These are phyloP conservation scores for Ceratobasidium sp. DNA, from an alignment of 1,284 basidiomycete species.

Conservation along the genomic window DNA sequence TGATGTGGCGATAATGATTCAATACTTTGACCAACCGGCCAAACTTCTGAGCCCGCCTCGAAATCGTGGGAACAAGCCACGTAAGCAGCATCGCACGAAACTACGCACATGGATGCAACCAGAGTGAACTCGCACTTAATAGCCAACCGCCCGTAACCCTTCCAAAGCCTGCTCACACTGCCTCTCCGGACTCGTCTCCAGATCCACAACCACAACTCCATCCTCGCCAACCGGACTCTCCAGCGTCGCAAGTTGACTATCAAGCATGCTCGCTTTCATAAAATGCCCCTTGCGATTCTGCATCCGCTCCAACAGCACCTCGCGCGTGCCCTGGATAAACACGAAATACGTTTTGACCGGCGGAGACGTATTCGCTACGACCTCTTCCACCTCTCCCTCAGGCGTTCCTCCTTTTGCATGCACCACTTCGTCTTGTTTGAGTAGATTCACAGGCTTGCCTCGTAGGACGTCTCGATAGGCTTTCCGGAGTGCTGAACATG, in stretches of 20 bases:
- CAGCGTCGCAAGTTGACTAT: constrained; percentile 80
- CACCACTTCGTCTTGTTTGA: constrained; percentile 45
- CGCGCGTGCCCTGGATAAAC: constrained; percentile 74
- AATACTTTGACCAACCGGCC: too few species aligned
- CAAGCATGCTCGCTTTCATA: constrained; percentile 88
- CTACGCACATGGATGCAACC: too few species aligned
- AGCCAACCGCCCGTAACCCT: constrained; percentile 44
- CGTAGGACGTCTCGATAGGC: constrained; percentile 84
- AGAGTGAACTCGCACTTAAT: neutral
- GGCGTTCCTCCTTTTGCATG: constrained; percentile 42
- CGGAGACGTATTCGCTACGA: constrained; percentile 45
- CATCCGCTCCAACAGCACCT: constrained; percentile 75
- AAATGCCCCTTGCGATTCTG: constrained; percentile 77
- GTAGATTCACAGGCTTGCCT: constrained; percentile 51
- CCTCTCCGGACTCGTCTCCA: constrained; percentile 62
- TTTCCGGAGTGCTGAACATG: constrained; percentile 85
- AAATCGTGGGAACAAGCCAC: too few species aligned
- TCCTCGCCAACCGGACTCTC: constrained; percentile 74
- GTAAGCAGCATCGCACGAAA: too few species aligned
- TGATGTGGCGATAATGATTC: too few species aligned
- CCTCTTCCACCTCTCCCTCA: constrained; percentile 1
- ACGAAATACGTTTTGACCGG: constrained; percentile 72
- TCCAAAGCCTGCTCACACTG: constrained; percentile 58
- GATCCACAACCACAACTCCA: constrained; percentile 67
- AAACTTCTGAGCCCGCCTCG: too few species aligned